Evolutionary conservation across 2,329 filamentous ascomycete genomes (phyloP).

Genomic region (Blastomyces gilchristii): DNA sequence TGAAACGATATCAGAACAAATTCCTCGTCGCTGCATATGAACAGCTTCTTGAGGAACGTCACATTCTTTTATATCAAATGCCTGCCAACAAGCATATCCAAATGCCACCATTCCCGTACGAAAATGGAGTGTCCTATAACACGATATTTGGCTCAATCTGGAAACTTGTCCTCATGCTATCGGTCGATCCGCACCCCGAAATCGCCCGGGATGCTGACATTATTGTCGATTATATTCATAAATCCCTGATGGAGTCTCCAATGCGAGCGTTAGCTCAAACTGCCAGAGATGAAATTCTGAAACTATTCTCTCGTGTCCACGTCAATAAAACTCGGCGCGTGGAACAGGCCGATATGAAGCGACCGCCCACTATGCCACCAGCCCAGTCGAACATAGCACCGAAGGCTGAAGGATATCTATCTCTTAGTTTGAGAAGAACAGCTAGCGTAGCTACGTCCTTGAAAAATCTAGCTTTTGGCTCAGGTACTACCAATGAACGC

Average conservation of each 20-base stretch:
- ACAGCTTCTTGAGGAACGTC: constrained; percentile 73
- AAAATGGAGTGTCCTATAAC: constrained; percentile 62
- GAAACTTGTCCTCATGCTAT: constrained; percentile 84
- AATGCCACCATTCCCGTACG: constrained; percentile 15
- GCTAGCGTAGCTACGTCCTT: constrained; percentile 56
- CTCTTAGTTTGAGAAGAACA: constrained; percentile 50
- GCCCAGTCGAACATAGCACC: constrained; percentile 35
- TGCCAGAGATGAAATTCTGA: constrained; percentile 56
- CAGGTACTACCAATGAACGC: constrained; percentile 26
- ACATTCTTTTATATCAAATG: constrained; percentile 48
- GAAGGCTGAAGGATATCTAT: constrained; percentile 52
- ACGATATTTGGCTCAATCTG: constrained; percentile 89
- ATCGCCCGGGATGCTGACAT: constrained; percentile 74
- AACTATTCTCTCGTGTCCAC: constrained; percentile 24
- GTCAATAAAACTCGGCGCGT: constrained; percentile 34
- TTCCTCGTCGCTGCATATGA: constrained; percentile 89
- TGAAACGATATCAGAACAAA: constrained; percentile 81
- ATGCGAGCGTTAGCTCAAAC: constrained; percentile 60
- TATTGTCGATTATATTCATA: constrained; percentile 79
- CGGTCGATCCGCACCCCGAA: constrained; percentile 88
- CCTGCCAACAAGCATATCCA: constrained; percentile 22
- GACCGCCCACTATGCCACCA: constrained; percentile 39
- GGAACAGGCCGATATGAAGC: constrained; percentile 26
- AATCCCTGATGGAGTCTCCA: constrained; percentile 64
- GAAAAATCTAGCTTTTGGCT: constrained; percentile 50